Evolutionary conservation across 495 filamentous ascomycete genomes (phyloP).

Genomic region (Hypomontagnella monticulosa): DNA sequence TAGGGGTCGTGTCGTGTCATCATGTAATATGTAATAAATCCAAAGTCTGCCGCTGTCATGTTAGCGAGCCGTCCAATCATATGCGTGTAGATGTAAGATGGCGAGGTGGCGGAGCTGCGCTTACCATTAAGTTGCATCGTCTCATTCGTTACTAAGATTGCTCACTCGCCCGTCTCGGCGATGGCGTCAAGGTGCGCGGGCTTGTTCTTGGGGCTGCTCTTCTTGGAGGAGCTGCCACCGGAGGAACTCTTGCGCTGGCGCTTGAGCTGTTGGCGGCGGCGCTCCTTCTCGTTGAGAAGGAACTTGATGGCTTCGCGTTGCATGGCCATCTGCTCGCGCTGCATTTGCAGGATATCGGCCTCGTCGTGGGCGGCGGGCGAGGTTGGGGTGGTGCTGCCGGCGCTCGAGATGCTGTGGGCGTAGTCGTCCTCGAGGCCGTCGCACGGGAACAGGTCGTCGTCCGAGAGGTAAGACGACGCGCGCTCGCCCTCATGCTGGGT

Average conservation of each 20-base stretch:
- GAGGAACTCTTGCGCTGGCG: slow-evolving; percentile 44
- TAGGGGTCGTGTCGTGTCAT: slow-evolving; percentile 24
- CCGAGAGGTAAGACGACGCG: slow-evolving; percentile 58
- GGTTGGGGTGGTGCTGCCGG: slow-evolving; percentile 54
- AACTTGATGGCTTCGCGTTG: slow-evolving; percentile 57
- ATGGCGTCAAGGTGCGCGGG: slow-evolving; percentile 59
- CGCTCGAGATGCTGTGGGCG: slow-evolving; percentile 56
- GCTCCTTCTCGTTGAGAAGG: slow-evolving; percentile 60
- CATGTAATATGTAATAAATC: slow-evolving; percentile 7
- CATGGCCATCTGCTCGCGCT: slow-evolving; percentile 55
- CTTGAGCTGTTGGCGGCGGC: slow-evolving; percentile 48
- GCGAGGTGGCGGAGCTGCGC: not conserved
- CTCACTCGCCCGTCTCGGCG: slow-evolving; percentile 53
- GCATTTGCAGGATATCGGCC: slow-evolving; percentile 54
- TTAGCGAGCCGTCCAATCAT: not conserved
- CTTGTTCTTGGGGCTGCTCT: slow-evolving; percentile 56
- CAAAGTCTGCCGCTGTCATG: slow-evolving; percentile 6
- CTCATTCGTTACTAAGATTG: not conserved
- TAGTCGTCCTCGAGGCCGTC: slow-evolving; percentile 54
- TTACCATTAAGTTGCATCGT: slow-evolving; percentile 43
- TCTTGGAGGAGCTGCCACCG: slow-evolving; percentile 44
- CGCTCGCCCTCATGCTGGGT: slow-evolving; percentile 47
- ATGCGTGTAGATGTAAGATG: not conserved
- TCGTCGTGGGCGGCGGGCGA: slow-evolving; percentile 47
- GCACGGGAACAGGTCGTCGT: slow-evolving; percentile 58